These are phyloP conservation scores for Xylariaceae sp. DNA, from an alignment of 2,329 filamentous ascomycete species.

Conservation along the genomic window DNA sequence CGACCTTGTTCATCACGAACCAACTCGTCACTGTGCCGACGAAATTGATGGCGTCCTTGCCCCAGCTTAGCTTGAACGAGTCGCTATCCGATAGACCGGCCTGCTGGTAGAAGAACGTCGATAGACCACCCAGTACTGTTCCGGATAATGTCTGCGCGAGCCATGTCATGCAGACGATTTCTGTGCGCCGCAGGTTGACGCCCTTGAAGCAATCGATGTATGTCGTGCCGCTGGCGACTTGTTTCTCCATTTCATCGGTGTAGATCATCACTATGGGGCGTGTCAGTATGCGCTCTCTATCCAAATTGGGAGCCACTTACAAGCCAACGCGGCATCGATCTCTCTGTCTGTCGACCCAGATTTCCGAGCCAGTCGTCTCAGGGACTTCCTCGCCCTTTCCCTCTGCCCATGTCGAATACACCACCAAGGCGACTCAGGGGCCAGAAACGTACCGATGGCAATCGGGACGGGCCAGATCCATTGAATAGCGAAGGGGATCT, in stretches of 20 bases:
- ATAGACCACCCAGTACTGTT: conserved; percentile 32
- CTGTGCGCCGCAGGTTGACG: conserved; percentile 35
- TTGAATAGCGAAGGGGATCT: conserved; percentile 30
- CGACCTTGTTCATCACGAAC: conserved; percentile 36
- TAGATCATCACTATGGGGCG: conserved; percentile 35
- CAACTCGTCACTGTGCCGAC: conserved; percentile 40
- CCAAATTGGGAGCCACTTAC: conserved; percentile 22
- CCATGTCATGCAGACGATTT: conserved; percentile 34
- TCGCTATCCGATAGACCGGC: conserved; percentile 32
- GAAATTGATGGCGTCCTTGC: conserved; percentile 36
- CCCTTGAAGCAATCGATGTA: conserved; percentile 41
- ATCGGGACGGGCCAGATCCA: conserved; percentile 32
- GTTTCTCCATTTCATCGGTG: conserved; percentile 39
- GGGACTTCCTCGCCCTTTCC: conserved; percentile 21
- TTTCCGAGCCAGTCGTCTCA: conserved; percentile 29
- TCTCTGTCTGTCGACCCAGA: conserved; percentile 30
- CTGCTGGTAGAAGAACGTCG: conserved; percentile 35
- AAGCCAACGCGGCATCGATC: conserved; percentile 28
- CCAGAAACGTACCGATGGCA: conserved; percentile 27
- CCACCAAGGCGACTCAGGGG: conserved; percentile 31
- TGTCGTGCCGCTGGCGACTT: conserved; percentile 31
- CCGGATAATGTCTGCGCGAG: conserved; percentile 32
- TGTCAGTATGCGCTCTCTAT: no score
- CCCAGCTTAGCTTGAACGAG: conserved; percentile 34
- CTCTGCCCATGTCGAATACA: conserved; percentile 25